These are phyloP conservation scores for Corynespora cassiicola DNA, from an alignment of 2,329 filamentous ascomycete species.

Conservation along the genomic window DNA sequence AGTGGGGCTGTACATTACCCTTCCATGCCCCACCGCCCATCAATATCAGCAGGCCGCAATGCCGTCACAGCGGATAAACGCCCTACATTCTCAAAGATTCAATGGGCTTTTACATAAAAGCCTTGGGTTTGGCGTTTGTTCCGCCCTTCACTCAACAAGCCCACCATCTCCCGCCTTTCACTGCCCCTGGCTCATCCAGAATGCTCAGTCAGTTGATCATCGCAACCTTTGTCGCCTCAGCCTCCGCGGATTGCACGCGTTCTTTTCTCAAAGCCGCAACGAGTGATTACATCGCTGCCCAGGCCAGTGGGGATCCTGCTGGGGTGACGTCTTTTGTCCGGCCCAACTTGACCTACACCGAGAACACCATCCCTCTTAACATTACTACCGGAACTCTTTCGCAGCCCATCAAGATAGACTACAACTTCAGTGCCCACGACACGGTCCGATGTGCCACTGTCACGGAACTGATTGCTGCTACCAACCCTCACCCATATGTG, in stretches of 20 bases:
- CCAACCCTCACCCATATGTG: constrained; percentile 26
- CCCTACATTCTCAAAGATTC: too few species aligned
- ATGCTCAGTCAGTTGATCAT: too few species aligned
- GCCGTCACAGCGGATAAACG: too few species aligned
- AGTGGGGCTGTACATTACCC: too few species aligned
- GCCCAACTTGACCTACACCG: constrained; percentile 23
- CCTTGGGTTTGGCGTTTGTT: too few species aligned
- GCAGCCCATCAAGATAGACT: constrained; percentile 21
- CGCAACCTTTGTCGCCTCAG: too few species aligned
- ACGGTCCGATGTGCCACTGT: constrained; percentile 30
- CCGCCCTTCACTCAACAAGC: too few species aligned
- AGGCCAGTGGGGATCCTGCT: constrained; percentile 3
- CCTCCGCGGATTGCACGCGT: constrained; percentile 10
- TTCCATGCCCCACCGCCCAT: too few species aligned
- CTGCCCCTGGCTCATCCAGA: too few species aligned
- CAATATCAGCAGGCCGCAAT: too few species aligned
- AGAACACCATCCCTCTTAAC: constrained; percentile 20
- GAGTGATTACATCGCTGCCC: constrained; percentile 8
- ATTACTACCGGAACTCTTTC: constrained; percentile 23
- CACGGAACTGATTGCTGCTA: constrained; percentile 29
- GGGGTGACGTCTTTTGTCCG: constrained; percentile 8
- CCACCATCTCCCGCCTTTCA: too few species aligned
- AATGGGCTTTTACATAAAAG: too few species aligned
- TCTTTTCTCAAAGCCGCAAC: constrained; percentile 13
- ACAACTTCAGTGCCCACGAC: constrained; percentile 25